These are phyloP conservation scores for Hypoxylon sp. DNA, from an alignment of 2,329 filamentous ascomycete genomes.

Conservation along the genomic window DNA sequence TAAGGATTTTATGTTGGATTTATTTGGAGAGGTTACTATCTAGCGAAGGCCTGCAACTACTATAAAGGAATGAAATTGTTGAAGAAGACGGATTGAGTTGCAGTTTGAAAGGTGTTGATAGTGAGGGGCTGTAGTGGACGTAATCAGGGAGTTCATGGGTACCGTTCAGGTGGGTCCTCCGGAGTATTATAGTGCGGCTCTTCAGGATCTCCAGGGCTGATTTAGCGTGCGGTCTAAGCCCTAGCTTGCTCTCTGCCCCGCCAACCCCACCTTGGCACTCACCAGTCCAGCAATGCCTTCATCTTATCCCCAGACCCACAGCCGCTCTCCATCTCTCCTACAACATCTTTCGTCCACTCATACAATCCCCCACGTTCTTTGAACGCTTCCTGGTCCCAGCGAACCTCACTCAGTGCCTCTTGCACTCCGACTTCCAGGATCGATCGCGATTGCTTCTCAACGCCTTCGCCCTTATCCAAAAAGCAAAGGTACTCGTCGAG, in stretches of 20 bases:
- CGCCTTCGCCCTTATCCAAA: constrained; percentile 60
- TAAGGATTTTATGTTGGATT: not conserved
- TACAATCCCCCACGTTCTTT: constrained; percentile 63
- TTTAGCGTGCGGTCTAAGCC: not conserved
- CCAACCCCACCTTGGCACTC: not conserved
- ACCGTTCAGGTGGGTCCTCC: too few species aligned
- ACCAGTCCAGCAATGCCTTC: constrained; percentile 33
- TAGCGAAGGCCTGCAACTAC: not conserved
- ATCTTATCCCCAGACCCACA: constrained; percentile 29
- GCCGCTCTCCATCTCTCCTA: constrained; percentile 17
- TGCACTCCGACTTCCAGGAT: constrained; percentile 65
- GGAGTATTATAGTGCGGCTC: not conserved
- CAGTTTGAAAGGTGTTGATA: too few species aligned
- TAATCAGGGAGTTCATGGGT: too few species aligned
- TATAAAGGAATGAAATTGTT: not conserved
- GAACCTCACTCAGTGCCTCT: constrained; percentile 60
- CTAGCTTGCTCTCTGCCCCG: not conserved
- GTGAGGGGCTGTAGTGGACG: too few species aligned
- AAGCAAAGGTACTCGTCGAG: constrained; percentile 68
- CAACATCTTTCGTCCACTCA: constrained; percentile 59
- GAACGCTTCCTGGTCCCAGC: constrained; percentile 64
- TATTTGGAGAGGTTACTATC: not conserved
- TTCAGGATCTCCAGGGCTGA: not conserved
- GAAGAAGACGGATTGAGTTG: not conserved
- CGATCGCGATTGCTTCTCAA: constrained; percentile 51